Conservation (phyloP, 345 rosid species). For the Anastatica hierochuntica region DNA sequence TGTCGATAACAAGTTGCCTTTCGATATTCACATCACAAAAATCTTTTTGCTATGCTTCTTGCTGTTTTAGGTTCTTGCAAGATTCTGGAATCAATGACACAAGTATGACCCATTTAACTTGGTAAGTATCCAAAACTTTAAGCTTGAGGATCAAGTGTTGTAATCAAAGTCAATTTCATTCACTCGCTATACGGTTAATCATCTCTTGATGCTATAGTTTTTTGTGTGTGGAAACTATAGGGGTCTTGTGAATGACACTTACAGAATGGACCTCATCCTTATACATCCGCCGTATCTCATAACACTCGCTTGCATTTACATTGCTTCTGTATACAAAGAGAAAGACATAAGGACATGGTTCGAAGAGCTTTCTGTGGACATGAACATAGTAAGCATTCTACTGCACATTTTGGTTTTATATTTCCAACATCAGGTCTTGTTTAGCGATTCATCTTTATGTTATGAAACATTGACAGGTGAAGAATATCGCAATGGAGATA, state of each 20-base stretch:
- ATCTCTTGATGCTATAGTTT: not conserved
- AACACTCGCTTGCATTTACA: slow-evolving; percentile 87
- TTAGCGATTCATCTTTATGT: too few species aligned
- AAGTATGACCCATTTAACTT: slow-evolving; percentile 62
- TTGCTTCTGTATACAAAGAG: slow-evolving; percentile 65
- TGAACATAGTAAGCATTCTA: slow-evolving; percentile 59
- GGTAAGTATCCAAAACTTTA: slow-evolving; percentile 36
- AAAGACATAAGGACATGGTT: slow-evolving; percentile 87
- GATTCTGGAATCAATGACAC: slow-evolving; percentile 70
- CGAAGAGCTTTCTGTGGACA: slow-evolving; percentile 93
- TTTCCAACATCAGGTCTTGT: not conserved
- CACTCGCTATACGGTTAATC: not conserved
- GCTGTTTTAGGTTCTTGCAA: slow-evolving; percentile 52
- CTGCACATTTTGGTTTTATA: not conserved
- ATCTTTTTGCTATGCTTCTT: not conserved
- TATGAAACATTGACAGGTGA: slow-evolving; percentile 34
- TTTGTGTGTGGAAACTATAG: slow-evolving; percentile 34
- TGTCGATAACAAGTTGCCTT: too few species aligned
- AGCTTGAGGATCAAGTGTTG: not conserved
- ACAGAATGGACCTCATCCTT: slow-evolving; percentile 91
- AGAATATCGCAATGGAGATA: slow-evolving; percentile 46
- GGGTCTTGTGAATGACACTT: slow-evolving; percentile 96
- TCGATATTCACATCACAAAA: not conserved
- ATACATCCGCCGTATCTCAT: slow-evolving; percentile 79
- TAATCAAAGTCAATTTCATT: not conserved